These are phyloP conservation scores for Myxozyma nipponensis DNA, from an alignment of 805 yeast genomes.

Conservation along the genomic window DNA sequence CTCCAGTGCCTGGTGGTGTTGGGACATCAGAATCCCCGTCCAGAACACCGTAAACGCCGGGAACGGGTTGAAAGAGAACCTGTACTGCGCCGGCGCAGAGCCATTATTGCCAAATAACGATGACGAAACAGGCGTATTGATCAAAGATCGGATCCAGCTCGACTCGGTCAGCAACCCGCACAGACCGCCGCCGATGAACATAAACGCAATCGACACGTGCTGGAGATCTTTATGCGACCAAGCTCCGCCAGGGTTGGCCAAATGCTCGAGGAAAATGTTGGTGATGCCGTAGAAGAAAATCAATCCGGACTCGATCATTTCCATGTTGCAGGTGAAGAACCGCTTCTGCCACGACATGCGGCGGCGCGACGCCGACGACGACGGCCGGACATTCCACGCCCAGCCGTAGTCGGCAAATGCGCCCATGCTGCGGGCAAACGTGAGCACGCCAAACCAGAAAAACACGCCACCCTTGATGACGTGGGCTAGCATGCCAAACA, in stretches of 20 bases:
- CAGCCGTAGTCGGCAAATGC: constrained; percentile 71
- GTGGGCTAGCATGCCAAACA: constrained; percentile 87
- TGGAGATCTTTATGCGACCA: constrained; percentile 91
- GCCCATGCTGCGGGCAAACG: constrained; percentile 87
- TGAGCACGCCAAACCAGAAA: constrained; percentile 64
- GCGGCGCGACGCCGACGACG: constrained; percentile 8
- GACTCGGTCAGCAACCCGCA: constrained; percentile 82
- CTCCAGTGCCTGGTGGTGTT: constrained; percentile 79
- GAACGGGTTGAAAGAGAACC: constrained; percentile 86
- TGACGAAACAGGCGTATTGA: constrained; percentile 24
- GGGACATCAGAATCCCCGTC: constrained; percentile 95
- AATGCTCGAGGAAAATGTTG: constrained; percentile 85
- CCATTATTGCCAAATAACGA: constrained; percentile 10
- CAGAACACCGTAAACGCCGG: constrained; percentile 90
- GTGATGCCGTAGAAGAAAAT: constrained; percentile 87
- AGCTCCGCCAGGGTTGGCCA: constrained; percentile 69
- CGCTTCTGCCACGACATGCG: constrained; percentile 36
- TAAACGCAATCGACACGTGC: constrained; percentile 85
- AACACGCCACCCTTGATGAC: constrained; percentile 95
- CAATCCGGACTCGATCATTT: constrained; percentile 71
- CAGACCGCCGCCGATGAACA: constrained; percentile 86
- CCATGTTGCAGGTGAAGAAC: constrained; percentile 62
- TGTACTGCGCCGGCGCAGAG: constrained; percentile 22
- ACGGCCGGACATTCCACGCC: constrained; percentile 71
- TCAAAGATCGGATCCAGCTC: constrained; percentile 33